These are phyloP conservation scores for Emergomyces africanus DNA, from an alignment of 2,329 filamentous ascomycete genomes.

Conservation along the genomic window DNA sequence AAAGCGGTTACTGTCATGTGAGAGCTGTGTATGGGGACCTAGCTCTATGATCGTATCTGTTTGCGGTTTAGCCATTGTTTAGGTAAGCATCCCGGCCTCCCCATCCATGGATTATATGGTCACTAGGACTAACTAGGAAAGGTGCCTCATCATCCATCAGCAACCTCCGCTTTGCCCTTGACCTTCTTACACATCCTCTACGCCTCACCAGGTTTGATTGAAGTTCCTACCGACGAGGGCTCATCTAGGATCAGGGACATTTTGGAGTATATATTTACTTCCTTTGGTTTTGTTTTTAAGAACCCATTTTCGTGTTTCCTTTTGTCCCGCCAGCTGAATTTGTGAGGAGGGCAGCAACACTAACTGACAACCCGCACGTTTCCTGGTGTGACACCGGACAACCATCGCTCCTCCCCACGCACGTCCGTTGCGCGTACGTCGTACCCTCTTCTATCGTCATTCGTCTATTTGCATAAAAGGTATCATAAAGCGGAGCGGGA, in stretches of 20 bases:
- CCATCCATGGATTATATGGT: background rate
- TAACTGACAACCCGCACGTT: background rate
- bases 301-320: background rate
- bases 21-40: too few relatives aligned
- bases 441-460: background rate
- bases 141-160: background rate
- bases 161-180: background rate
- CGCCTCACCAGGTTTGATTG: background rate
- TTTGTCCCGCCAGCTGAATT: background rate
- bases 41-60: background rate
- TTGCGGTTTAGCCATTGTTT: background rate
- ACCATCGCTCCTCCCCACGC: background rate
- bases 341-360: background rate
- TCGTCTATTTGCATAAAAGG: background rate
- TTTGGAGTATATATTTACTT: background rate
- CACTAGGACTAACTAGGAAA: background rate
- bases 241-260: background rate
- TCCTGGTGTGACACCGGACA: background rate
- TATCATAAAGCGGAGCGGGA: background rate
- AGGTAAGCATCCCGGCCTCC: background rate
- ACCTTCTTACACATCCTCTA: background rate
- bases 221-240: background rate
- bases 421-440: background rate
- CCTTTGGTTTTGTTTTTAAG: background rate
- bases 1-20: background rate